These are phyloP conservation scores for Durotheca rogersii DNA, from an alignment of 495 filamentous ascomycete species.

Conservation along the genomic window DNA sequence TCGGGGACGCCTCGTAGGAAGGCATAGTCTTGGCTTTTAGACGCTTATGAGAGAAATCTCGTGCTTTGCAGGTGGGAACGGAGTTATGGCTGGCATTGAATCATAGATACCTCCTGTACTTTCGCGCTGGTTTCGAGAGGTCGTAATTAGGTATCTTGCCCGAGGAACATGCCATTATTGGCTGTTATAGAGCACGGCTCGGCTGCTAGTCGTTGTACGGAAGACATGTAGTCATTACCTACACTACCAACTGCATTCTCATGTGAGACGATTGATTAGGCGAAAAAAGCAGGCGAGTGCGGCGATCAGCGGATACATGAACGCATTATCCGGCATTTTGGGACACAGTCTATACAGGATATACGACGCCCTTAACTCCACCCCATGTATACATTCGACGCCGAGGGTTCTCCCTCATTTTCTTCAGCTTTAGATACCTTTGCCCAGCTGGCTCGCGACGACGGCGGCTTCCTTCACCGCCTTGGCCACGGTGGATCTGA, in stretches of 20 bases:
- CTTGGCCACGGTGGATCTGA: slow-evolving; percentile 67
- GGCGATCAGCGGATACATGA: too few relatives aligned
- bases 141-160: too few relatives aligned
- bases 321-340: slow-evolving; percentile 1
- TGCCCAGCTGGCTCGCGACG: slow-evolving; percentile 70
- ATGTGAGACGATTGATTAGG: too few relatives aligned
- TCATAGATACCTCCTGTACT: slow-evolving; percentile 26
- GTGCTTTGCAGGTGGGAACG: slow-evolving; percentile 6
- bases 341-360: slow-evolving; percentile 10
- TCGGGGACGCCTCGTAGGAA: slow-evolving; percentile 22
- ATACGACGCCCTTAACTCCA: slow-evolving; percentile 21
- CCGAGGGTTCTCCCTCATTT: slow-evolving; percentile 26
- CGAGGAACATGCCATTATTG: too few relatives aligned
- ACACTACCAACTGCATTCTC: too few relatives aligned
- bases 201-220: too few relatives aligned
- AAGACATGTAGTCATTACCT: not conserved
- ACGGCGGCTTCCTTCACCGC: slow-evolving; percentile 77
- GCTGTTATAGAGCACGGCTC: too few relatives aligned
- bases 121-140: slow-evolving; percentile 4
- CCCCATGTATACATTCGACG: slow-evolving; percentile 9
- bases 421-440: slow-evolving; percentile 51
- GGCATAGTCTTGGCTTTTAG: not conserved
- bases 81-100: slow-evolving; percentile 21
- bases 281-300: too few relatives aligned
- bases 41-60: not conserved